Conservation (phyloP, 2,329 filamentous ascomycete species). For the Lasiodiplodia gonubiensis region DNA sequence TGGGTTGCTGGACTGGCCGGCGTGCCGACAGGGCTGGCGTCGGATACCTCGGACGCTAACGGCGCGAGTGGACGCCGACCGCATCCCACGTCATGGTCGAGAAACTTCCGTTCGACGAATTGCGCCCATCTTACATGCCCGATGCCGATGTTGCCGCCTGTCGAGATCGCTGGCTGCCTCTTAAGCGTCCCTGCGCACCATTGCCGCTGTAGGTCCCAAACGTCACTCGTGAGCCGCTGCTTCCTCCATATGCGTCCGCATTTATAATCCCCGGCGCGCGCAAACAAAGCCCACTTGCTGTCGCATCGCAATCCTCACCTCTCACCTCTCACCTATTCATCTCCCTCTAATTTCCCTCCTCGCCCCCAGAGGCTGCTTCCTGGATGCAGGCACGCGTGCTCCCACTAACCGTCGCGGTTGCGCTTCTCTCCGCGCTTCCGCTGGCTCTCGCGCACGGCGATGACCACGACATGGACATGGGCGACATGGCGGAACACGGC, state of each 20-base stretch:
- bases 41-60: conserved; percentile 23
- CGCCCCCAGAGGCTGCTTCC: neutral
- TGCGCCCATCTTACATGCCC: neutral
- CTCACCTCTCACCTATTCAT: neutral
- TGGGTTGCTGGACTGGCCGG: neutral
- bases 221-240: conserved; percentile 3
- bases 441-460: conserved; percentile 50
- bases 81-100: conserved; percentile 27
- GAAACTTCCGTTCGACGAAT: conserved; percentile 9
- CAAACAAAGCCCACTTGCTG: neutral
- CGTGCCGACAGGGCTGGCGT: conserved; percentile 9
- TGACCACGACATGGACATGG: conserved; percentile 40
- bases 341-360: neutral
- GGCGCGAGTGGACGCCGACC: conserved; percentile 1
- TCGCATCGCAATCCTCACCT: neutral
- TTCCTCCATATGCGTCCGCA: neutral
- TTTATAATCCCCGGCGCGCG: conserved; percentile 14
- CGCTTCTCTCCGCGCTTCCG: conserved; percentile 45
- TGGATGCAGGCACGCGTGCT: conserved; percentile 31
- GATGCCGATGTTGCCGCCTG: conserved; percentile 6
- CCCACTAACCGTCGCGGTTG: conserved; percentile 41
- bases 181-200: neutral
- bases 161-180: neutral
- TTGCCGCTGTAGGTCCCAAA: neutral
- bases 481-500: conserved; percentile 29